Percentiles rank a stretch among this genome's conserved stretches.
phyloP scores from a whole-genome alignment of 441 rosid species.

The Omphalea diandra region DNA sequence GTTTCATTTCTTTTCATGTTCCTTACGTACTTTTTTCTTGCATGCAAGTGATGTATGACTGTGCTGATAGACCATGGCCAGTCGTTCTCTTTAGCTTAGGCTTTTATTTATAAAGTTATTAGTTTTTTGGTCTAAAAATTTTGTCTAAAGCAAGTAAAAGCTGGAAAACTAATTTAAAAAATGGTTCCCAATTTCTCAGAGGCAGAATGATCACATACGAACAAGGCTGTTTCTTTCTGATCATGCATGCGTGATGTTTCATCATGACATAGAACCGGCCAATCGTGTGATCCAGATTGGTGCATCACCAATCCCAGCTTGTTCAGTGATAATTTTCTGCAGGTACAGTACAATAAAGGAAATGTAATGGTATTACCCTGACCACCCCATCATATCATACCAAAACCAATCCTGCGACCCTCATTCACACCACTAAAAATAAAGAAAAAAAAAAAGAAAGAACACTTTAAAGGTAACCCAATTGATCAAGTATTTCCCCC shows the following conservation, averaged over 20 bases:
- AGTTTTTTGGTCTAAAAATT: too few relatives aligned
- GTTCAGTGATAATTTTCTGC: conserved; percentile 2
- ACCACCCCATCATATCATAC: neutral
- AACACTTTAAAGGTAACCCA: too few relatives aligned
- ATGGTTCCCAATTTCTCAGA: neutral
- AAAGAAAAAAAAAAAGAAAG: too few relatives aligned
- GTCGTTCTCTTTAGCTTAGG: neutral
- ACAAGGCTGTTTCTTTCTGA: conserved; percentile 19
- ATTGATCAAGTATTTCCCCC: too few relatives aligned
- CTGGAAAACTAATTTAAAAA: neutral
- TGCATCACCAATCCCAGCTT: conserved; percentile 6
- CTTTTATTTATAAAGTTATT: too few relatives aligned
- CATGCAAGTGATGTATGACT: neutral
- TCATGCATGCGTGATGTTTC: conserved; percentile 28
- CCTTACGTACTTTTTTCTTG: neutral
- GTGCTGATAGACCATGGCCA: neutral
- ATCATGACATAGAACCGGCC: conserved; percentile 19
- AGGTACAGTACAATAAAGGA: conserved; percentile 4
- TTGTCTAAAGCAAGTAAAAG: too few relatives aligned
- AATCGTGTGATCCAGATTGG: conserved; percentile 32
- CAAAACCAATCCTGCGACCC: neutral
- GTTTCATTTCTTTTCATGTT: conserved; percentile 7
- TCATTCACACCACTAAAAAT: neutral
- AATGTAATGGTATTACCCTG: neutral
- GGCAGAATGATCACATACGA: conserved; percentile 24